phyloP scores from a whole-genome alignment of 2,329 filamentous ascomycete genomes.

The Ceratocystis alfenasii region DNA sequence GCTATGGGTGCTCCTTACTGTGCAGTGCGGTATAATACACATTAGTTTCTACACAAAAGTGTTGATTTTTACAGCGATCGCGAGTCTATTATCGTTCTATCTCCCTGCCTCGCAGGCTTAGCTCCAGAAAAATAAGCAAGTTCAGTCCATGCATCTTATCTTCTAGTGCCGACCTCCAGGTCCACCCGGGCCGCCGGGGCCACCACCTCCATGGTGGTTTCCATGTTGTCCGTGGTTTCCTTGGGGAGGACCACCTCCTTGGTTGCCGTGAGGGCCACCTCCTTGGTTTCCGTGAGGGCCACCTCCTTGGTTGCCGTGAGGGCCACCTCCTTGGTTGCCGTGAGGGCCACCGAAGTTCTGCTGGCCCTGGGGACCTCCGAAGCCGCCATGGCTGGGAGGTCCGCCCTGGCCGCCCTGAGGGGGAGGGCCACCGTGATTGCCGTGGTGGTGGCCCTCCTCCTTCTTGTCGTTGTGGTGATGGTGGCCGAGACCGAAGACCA shows the following conservation, averaged over 20 bases:
- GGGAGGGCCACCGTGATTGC: conserved; percentile 1
- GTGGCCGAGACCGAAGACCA: conserved; percentile 20
- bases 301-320: too few species aligned
- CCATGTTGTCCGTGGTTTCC: not conserved
- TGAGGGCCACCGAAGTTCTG: not conserved
- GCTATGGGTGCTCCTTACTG: not conserved
- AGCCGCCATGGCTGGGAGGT: not conserved
- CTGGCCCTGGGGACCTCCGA: not conserved
- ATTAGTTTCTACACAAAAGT: not conserved
- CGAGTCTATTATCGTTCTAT: too few species aligned
- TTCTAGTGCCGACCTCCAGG: conserved; percentile 11
- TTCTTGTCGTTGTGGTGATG: conserved; percentile 6
- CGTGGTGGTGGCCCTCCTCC: not conserved
- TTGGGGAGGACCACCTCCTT: not conserved
- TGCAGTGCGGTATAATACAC: not conserved
- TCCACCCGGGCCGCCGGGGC: conserved; percentile 10
- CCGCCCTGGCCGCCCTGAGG: conserved; percentile 13
- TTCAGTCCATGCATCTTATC: not conserved
- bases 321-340: not conserved
- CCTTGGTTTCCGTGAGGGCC: not conserved
- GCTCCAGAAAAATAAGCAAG: not conserved
- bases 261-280: not conserved
- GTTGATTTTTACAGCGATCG: not conserved
- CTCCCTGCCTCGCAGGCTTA: too few species aligned
- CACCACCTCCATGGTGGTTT: not conserved